A percentile compares a stretch with the other conserved stretches of the same genome.
These are phyloP conservation scores for Sphagnum tenellum DNA, from an alignment of 225 moss, liverwort and hornwort species.

Conservation along the genomic window DNA sequence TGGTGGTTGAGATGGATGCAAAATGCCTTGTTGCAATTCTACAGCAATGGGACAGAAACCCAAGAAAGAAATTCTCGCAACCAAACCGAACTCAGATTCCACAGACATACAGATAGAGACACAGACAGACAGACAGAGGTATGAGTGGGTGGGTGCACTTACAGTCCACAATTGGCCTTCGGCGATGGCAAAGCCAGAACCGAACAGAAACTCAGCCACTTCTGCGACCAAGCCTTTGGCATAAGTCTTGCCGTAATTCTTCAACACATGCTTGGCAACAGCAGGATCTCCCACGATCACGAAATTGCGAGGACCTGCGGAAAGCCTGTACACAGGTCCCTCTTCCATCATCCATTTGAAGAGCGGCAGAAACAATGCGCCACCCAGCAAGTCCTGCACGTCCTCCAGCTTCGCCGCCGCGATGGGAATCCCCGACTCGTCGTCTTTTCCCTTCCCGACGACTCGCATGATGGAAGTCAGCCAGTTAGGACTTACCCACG, in stretches of 20 bases:
- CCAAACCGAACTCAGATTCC: no score
- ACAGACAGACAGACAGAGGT: background rate
- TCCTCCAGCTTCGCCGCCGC: conserved; percentile 89
- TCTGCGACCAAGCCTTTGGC: conserved; percentile 73
- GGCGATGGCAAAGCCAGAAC: conserved; percentile 86
- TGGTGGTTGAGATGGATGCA: no score
- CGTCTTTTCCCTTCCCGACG: conserved; percentile 49
- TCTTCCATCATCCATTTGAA: conserved; percentile 93
- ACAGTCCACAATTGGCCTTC: conserved; percentile 85
- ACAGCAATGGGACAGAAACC: no score
- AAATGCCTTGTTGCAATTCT: no score
- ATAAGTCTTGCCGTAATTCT: conserved; percentile 62
- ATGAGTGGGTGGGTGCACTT: background rate
- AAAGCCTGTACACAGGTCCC: conserved; percentile 82
- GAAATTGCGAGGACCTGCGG: conserved; percentile 89
- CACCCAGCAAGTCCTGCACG: conserved; percentile 88
- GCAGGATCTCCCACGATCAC: conserved; percentile 90
- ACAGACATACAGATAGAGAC: no score
- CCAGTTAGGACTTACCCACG: conserved; percentile 96
- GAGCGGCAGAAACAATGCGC: conserved; percentile 87
- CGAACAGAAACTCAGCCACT: conserved; percentile 77
- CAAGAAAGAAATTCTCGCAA: no score
- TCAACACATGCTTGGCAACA: conserved; percentile 86
- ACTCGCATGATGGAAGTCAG: conserved; percentile 49
- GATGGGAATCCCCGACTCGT: conserved; percentile 67